Conservation (phyloP, 495 filamentous ascomycete genomes). For the Aspergillus wentii region DNA sequence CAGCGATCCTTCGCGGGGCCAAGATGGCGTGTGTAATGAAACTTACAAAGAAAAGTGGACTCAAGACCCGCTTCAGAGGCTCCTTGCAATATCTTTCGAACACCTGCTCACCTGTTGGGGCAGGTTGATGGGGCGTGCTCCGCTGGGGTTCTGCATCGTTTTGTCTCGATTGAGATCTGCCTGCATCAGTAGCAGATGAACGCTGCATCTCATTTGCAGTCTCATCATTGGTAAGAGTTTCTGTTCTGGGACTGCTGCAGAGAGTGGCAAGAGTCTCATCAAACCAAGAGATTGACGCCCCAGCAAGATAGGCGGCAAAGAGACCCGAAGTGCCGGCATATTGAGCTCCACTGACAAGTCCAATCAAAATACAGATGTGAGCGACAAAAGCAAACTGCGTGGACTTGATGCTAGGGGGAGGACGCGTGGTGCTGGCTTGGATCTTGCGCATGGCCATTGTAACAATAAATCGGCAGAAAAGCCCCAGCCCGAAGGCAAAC, state of each 20-base stretch:
- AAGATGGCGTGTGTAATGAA: too few species aligned
- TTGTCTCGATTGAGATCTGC: background rate
- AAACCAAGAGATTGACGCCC: constrained; percentile 54
- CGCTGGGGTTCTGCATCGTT: background rate
- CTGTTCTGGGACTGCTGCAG: background rate
- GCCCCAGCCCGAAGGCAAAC: constrained; percentile 11
- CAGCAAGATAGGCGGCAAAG: constrained; percentile 67
- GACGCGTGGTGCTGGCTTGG: background rate
- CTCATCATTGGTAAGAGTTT: too few species aligned
- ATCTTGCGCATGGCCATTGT: constrained; percentile 27
- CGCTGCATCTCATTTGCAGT: background rate
- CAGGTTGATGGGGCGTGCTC: too few species aligned
- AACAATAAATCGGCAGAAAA: constrained; percentile 41
- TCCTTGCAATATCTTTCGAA: constrained; percentile 55
- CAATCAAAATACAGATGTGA: constrained; percentile 45
- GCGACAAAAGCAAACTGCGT: constrained; percentile 30
- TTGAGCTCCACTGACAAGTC: constrained; percentile 49
- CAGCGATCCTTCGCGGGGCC: too few species aligned
- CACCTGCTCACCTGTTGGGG: constrained; percentile 28
- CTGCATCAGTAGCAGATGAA: background rate
- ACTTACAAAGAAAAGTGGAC: constrained; percentile 72
- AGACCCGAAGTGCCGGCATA: constrained; percentile 65
- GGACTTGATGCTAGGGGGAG: constrained; percentile 11
- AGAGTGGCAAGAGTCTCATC: constrained; percentile 15
- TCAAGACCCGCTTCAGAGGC: constrained; percentile 50